Percentiles rank a stretch among this genome's conserved stretches.
These are phyloP conservation scores for Aspergillus ustus DNA, from an alignment of 2,329 filamentous ascomycete species.

Conservation along the genomic window DNA sequence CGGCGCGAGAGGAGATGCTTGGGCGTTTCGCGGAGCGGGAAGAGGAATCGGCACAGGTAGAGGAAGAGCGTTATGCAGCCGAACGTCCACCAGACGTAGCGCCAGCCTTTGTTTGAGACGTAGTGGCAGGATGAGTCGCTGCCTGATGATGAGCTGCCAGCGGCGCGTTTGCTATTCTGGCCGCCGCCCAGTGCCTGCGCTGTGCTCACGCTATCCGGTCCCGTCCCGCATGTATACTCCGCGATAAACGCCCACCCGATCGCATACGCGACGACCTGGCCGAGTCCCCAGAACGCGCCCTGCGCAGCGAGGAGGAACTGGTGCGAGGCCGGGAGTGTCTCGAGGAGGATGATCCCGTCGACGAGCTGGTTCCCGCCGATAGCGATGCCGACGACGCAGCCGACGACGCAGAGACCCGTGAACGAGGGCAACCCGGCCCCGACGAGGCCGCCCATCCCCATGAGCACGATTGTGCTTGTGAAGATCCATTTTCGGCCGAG, in stretches of 20 bases:
- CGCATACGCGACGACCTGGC: conserved; percentile 23
- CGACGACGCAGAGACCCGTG: conserved; percentile 31
- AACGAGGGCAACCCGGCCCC: conserved; percentile 29
- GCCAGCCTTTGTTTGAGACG: conserved; percentile 30
- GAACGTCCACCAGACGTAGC: conserved; percentile 31
- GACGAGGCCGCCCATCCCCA: conserved; percentile 26
- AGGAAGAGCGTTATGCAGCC: conserved; percentile 28
- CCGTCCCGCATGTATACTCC: conserved; percentile 28
- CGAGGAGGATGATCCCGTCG: conserved; percentile 23
- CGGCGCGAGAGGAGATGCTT: conserved; percentile 24
- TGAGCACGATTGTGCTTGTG: conserved; percentile 25
- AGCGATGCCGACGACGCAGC: conserved; percentile 26
- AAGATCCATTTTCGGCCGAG: conserved; percentile 28
- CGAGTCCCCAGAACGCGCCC: conserved; percentile 25
- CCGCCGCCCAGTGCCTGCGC: conserved; percentile 10
- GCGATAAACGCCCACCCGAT: conserved; percentile 29
- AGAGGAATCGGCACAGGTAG: conserved; percentile 24
- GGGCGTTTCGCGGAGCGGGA: conserved; percentile 25
- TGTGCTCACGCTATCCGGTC: conserved; percentile 25
- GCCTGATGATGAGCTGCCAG: background rate
- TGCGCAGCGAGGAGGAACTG: conserved; percentile 26
- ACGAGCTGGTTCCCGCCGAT: conserved; percentile 25
- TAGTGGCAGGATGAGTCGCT: conserved; percentile 24
- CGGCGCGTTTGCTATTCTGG: conserved; percentile 11
- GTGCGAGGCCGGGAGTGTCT: conserved; percentile 26